Base-by-base conservation (phyloP, 768 basidiomycete genomes). In the Boletus vinaceobasis region DNA sequence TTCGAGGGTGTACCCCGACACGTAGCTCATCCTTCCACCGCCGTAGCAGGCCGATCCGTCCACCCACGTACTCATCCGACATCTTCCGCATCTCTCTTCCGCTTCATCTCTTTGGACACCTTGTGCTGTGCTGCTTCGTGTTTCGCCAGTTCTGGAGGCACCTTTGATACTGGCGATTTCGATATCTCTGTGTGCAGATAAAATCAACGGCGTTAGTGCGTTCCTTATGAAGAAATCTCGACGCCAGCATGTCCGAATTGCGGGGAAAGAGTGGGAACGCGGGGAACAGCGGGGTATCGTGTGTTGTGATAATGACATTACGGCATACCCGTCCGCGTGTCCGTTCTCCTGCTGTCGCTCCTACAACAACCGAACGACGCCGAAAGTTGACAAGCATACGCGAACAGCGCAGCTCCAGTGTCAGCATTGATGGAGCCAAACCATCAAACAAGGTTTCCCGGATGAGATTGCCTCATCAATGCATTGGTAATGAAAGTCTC, bases 61-160 rank as follows among this genome's bases (percentile, higher is more conserved):
- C 26, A 40, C 15, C 27, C 29, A 23, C 50, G 35, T 21, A 2
- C 9, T 62, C 43, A 85, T 1, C 78, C 85, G 61, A 83, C 73
- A 70, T 93, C 91, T 27, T 93, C 91, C 45, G 78, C 88, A 27
- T 93, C 91, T 39, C 91, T 80, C 76, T 92, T 93, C 62, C 92
- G 80, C 78, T 95, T 97, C 94, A 96, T 97, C 72, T 96, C 94
- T 65, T 86, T 78, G 52, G 93, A 88, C 40, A 97, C 87, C 67
- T 86, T 87, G 68, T 93, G 90, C 71, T 93, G 91, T 6, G 95
- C 93, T 1, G 93, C 75, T 66, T 94, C 93, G 70, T 98, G 96
- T 64, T 88, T 87, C 13, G 90, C 93, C 52, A 98, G 76, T 66
- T 98, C 95, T 7, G 79, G 71, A 8, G 95, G 81, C 52, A 97